Percentiles rank a stretch among this genome's conserved stretches.
phyloP scores from a whole-genome alignment of 805 yeast species.

The Dipodascus albidus region DNA sequence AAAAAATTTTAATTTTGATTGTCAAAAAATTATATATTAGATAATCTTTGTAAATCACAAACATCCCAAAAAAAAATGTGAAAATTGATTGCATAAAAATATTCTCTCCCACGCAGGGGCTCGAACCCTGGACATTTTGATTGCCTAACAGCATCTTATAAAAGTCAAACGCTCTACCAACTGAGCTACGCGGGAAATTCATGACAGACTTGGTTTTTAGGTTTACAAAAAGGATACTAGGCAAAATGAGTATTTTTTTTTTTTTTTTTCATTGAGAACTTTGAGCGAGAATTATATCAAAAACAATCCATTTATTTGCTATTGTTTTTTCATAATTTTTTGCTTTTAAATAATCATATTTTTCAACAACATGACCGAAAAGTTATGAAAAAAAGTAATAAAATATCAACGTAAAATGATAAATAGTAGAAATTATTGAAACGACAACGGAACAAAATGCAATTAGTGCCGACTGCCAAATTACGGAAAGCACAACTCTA shows the following conservation, averaged over 20 bases:
- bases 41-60: not conserved
- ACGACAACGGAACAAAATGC: too few relatives aligned
- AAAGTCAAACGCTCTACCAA: slow-evolving; percentile 53
- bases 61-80: not conserved
- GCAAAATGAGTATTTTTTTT: too few relatives aligned
- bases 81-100: not conserved
- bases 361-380: not conserved
- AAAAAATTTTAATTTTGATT: too few relatives aligned
- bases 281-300: too few relatives aligned
- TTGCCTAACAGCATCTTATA: slow-evolving; percentile 27
- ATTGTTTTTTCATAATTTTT: not conserved
- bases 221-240: too few relatives aligned
- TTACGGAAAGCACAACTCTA: too few relatives aligned
- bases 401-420: not conserved
- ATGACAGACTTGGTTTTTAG: not conserved
- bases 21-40: too few relatives aligned
- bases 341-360: too few relatives aligned
- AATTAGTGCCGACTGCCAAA: too few relatives aligned
- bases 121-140: slow-evolving; percentile 47
- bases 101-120: slow-evolving; percentile 39
- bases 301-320: too few relatives aligned
- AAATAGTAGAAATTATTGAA: too few relatives aligned
- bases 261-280: too few relatives aligned
- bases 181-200: slow-evolving; percentile 31
- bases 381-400: not conserved